Percentiles rank a stretch among this genome's conserved stretches.
Conservation (phyloP, 140 eudicot species). For the Anethum foeniculum region DNA sequence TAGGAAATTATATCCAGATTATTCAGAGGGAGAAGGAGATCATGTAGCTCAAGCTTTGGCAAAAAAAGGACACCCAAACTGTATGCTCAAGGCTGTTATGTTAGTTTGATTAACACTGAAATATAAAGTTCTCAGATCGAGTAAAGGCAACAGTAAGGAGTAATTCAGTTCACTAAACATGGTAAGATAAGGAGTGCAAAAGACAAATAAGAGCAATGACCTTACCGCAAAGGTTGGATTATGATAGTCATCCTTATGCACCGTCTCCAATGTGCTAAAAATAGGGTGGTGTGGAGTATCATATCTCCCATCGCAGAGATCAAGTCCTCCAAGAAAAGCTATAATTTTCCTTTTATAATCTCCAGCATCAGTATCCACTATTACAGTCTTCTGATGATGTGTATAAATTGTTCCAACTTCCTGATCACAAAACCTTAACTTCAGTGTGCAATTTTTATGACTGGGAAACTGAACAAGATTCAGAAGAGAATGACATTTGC, state of each 20-base stretch:
- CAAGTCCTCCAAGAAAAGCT: constrained; percentile 12
- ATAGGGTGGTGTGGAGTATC: constrained; percentile 10
- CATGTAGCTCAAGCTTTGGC: not conserved
- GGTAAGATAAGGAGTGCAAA: not conserved
- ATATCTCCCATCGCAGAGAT: constrained; percentile 6
- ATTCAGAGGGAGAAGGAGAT: not conserved
- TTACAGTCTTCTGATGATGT: constrained; percentile 16
- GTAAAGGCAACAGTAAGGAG: not conserved
- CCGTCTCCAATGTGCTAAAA: not conserved
- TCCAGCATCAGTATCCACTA: constrained; percentile 3
- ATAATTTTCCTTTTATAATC: not conserved
- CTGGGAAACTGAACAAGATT: not conserved
- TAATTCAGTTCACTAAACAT: not conserved
- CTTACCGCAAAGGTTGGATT: constrained; percentile 7
- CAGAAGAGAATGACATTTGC: not conserved
- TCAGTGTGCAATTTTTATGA: not conserved
- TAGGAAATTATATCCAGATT: too few species aligned
- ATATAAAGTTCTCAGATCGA: not conserved
- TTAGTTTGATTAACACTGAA: not conserved
- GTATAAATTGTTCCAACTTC: constrained; percentile 16
- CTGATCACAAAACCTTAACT: not conserved
- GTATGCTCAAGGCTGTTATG: not conserved
- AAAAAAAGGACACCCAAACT: not conserved
- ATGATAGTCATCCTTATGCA: constrained; percentile 10
- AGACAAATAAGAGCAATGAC: not conserved